Evolutionary conservation across 345 rosid genomes (phyloP), one percentile per base, ranked within the genome.

Genomic region (Corchorus capsularis): DNA sequence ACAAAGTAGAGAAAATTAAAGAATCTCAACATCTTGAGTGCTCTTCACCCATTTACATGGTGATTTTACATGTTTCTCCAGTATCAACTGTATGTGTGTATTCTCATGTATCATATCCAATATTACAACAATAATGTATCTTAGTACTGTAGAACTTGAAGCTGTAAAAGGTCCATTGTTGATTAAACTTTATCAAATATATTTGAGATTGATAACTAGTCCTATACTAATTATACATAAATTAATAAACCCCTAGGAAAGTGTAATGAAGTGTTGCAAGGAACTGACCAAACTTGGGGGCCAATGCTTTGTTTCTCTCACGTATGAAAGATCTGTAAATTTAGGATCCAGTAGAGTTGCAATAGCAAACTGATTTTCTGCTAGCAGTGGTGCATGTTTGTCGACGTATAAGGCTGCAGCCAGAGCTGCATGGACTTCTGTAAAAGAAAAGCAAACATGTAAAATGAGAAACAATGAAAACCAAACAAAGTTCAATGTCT

Each of bases 281-380:
- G 87, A 87, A 77, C 86, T 86, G 75, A 89, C 82, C 86, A 89
- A 81, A 83, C 93, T 87, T 4, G 93, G 90, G 53, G 93, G 93
- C 91, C 91, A 87, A 57, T 89, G 90, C 84, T 86, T 89, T 0
- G 82, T 86, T 62, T 87, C 89, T 75, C 82, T 86, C 6, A 86
- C 90, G 72, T 86, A 89, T 0, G 90, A 79, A 54, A 86, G 64
- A 78, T 89, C 90, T 3, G 84, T 86, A 41, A 87, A 87, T 72
- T 81, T 89, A 69, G 91, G 90, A 83, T 89, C 93, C 13, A 89
- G 84, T 60, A 86, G 69, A 50, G 91, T 86, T 13, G 91, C 91
- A 50, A 89, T 85, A 0, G 90, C 79, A 77, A 89, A 87, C 67
- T 87, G 87, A 81, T 87, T 86, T 78, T 89, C 91, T 0, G 93